Base-by-base conservation (phyloP, 2,329 filamentous ascomycete genomes). In the Alternaria sp. region DNA sequence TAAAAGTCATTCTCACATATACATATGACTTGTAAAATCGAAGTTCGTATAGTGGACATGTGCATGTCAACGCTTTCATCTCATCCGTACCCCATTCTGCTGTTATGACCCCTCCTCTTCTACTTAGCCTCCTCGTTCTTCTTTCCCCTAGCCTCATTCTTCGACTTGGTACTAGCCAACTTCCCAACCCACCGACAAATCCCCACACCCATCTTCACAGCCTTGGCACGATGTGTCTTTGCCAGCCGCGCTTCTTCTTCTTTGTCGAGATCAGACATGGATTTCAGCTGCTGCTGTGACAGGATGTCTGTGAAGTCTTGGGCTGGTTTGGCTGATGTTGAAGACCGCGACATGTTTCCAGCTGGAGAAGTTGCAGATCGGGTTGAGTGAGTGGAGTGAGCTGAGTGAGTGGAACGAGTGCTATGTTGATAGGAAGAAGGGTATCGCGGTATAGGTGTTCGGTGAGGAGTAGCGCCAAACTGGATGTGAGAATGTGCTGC, bases 261-360 rank as follows among this genome's bases (percentile, higher is more conserved):
- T 23, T 67, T 62, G 23, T 65, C 64, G 3, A 63, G 28, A 23
- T 59, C 57, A 10, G 66, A 57, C 30, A 68, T 62, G 4, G 61
- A 51, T 30, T 65, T 64, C 25, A 54, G 25, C 51, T 65, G 61
- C 5, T 60, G 25, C 3, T 57, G 46, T n/a, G 55, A 17, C 9
- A 61, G 13, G 4, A 59, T 32, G 11, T 50, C 25, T n/a, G 9
- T 28, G 6, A 50, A 43, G 10, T 54, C n/a, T 13, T 51, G n/a
- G 12, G 56, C 17, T n/a, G 56, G 30, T 23, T 50, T 8, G 3
- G 5, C 12, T 28, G 43, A 17, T 19, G 21, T n/a, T 8, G 45
- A 1, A 19, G 54, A 19, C 10, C 9, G 36, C 36, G 36, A 17
- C 36, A 40, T 40, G n/a, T 5, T 17, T 40, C n/a, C 15, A 17